phyloP scores from a whole-genome alignment of 768 basidiomycete genomes.

The Amanita exitialis region DNA sequence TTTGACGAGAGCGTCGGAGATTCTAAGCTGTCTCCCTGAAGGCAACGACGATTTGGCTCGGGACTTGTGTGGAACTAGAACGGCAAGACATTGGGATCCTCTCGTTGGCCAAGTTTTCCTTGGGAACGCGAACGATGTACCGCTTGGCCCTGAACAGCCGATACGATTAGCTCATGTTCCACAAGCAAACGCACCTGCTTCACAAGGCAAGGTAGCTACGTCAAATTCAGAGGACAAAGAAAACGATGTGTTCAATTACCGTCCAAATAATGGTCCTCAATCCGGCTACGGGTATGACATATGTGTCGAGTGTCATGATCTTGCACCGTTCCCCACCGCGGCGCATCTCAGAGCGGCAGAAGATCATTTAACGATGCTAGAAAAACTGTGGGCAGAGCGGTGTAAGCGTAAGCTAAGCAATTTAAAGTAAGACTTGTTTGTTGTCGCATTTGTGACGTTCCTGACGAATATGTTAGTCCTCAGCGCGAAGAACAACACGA shows the following conservation, averaged over 20 bases:
- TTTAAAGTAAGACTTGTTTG: conserved; percentile 12
- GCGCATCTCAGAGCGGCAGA: conserved; percentile 65
- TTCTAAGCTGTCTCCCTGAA: conserved; percentile 39
- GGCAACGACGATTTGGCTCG: not conserved
- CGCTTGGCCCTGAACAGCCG: conserved; percentile 26
- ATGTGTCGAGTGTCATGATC: conserved; percentile 82
- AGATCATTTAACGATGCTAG: conserved; percentile 60
- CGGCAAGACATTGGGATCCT: conserved; percentile 42
- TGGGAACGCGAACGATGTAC: conserved; percentile 80
- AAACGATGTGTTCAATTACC: conserved; percentile 33
- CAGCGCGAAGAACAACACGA: conserved; percentile 10
- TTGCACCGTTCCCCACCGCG: conserved; percentile 62
- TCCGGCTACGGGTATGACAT: conserved; percentile 70
- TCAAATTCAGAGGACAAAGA: not conserved
- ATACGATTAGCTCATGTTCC: conserved; percentile 17
- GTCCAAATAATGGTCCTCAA: conserved; percentile 29
- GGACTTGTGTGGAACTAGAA: conserved; percentile 15
- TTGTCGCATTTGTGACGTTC: not conserved
- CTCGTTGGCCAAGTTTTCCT: conserved; percentile 62
- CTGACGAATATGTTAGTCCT: not conserved
- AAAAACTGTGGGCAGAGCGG: conserved; percentile 53
- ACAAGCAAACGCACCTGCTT: not conserved
- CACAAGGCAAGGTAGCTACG: not conserved
- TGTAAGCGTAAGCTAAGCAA: conserved; percentile 17
- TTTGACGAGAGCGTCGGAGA: conserved; percentile 75